Evolutionary conservation across 2,329 filamentous ascomycete species (phyloP), one percentile per base, ranked within the genome.

Genomic region (Trichoderma guizhouense): DNA sequence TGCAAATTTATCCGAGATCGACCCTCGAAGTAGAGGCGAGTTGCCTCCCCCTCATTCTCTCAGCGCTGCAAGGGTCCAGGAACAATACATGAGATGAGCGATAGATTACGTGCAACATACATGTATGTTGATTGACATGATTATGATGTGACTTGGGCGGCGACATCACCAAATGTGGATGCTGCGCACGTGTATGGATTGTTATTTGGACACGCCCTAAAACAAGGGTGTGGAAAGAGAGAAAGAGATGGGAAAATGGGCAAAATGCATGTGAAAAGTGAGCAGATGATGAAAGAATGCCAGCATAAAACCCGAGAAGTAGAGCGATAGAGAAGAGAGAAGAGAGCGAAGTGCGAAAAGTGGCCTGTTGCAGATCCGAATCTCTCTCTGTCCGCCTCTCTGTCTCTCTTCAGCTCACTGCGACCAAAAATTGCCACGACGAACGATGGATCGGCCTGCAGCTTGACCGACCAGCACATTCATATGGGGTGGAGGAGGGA

Each of bases 321-420:
- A n/a, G 53, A 28, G 18, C n/a, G n/a, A 12, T 4, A 36, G 67
- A 21, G 26, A 21, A 34, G 34, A 18, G 15, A 30, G 21, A n/a
- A 18, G 36, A 18, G 21, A 32, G n/a, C 30, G 1, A 2, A 7
- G 39, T n/a, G 39, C 39, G 30, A 62, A 69, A 69, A 69, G 57
- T 69, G 39, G 67, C 57, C 67, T 64, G 60, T 43, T 62, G 39
- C 36, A 69, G 67, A 69, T 69, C 67, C 67, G 57, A 61, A 69
- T 69, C 67, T 69, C 67, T 69, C n/a, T 18, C 7, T 43, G 7
- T n/a, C 15, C 1, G 39, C 5, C 15, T 43, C 7, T 43, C 15
- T n/a, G 15, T n/a, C 39, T 43, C 39, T 43, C 39, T n/a, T 18
- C 39, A 43, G 39, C 15, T 9, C 51, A 18, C 32, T 34, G 30